Base-by-base conservation (phyloP, 257 asterid genomes). In the Penstemon newberryi region DNA sequence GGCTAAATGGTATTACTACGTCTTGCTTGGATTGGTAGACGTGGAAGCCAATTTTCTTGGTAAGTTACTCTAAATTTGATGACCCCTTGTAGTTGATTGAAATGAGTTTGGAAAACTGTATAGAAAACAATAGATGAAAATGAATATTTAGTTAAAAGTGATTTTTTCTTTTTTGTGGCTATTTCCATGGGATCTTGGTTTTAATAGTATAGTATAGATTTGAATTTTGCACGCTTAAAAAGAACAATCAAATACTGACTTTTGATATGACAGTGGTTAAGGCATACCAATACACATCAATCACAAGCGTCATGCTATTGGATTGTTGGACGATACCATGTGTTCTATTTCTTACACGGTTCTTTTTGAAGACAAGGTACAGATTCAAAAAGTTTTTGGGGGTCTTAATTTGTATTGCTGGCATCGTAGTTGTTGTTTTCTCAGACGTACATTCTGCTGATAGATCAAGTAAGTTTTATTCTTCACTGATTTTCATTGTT, bases 241-340 rank as follows among this genome's bases (percentile, higher is more conserved):
- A 25, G 33, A 25, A 25, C 33, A 25, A 25, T 25, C 33, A 1
- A 25, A 25, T 25, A 25, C 33, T 25, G 33, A 25, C n/a, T 64
- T 71, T 59, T 73, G 49, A 56, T 55, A 37, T 75, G 73, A 66
- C 84, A 92, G 98, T 92, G 81, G 98, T 92, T 69, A 92, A 92
- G 87, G 88, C 98, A 12, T 92, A 92, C 71, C 98, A 92, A 78
- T 92, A 92, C 73, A 92, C 98, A 12, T 88, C 98, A 58, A 74
- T 92, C 71, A 92, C 96, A 57, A 92, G 98, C 37, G 90, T 92
- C 57, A 92, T 90, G 98, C 87, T 92, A 72, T 86, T 92, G 78
- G 96, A 90, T 79, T 92, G 98, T 76, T 92, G 98, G 98, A 65
- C 98, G 52, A 92, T 90, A 71, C 98, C 98, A 0, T 92, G 96